phyloP scores from a whole-genome alignment of 2,329 filamentous ascomycete species.

The Xylariomycetidae sp. region DNA sequence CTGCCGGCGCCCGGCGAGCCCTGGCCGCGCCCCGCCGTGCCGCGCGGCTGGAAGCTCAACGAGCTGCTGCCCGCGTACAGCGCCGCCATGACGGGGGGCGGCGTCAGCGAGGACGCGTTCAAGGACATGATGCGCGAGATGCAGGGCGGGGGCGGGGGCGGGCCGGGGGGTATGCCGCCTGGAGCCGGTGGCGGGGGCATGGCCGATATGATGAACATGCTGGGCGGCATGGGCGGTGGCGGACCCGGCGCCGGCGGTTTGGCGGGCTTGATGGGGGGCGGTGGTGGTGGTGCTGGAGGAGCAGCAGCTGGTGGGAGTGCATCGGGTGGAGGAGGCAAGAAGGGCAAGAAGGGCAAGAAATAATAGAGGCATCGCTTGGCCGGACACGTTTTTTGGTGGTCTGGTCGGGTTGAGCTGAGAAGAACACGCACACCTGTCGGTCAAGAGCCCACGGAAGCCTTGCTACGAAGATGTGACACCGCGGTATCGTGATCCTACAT shows the following conservation, averaged over 20 bases:
- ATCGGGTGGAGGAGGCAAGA: constrained; percentile 30
- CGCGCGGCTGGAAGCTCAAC: constrained; percentile 86
- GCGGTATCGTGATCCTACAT: too few species aligned
- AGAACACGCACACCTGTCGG: too few species aligned
- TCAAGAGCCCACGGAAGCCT: too few species aligned
- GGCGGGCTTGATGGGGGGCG: constrained; percentile 14
- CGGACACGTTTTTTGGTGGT: too few species aligned
- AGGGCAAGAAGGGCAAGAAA: constrained; percentile 44
- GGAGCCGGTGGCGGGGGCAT: constrained; percentile 20
- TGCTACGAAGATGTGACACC: too few species aligned
- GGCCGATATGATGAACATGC: constrained; percentile 26
- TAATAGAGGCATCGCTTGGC: constrained; percentile 20
- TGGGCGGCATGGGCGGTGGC: constrained; percentile 17
- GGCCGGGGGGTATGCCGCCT: constrained; percentile 22
- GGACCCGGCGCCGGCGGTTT: constrained; percentile 17
- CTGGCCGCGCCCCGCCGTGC: constrained; percentile 67
- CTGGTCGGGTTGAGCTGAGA: too few species aligned
- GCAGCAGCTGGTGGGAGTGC: constrained; percentile 17
- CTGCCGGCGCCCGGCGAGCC: constrained; percentile 59
- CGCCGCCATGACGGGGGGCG: constrained; percentile 84
- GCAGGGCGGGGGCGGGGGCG: constrained; percentile 44
- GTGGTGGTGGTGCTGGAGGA: constrained; percentile 12
- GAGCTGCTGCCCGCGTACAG: constrained; percentile 81
- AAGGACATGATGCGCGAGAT: constrained; percentile 98
- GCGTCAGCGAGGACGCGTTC: constrained; percentile 88